Base-by-base conservation (phyloP, 1,139 yeast species). In the Candida albicans region DNA sequence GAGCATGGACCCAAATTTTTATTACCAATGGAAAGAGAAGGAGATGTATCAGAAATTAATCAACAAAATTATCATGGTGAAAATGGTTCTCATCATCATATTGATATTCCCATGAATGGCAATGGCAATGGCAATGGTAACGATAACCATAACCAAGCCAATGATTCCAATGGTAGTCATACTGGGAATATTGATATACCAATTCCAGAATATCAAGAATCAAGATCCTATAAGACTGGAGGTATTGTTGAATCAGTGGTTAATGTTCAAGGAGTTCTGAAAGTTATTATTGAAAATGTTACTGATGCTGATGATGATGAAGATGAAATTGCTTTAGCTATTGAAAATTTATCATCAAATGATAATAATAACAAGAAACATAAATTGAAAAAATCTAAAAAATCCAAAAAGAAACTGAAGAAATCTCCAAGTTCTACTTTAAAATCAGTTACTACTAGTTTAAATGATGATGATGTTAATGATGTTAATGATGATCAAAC, bases 161-260 rank as follows among this genome's bases (percentile, higher is more conserved):
- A 18, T 18, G 5, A 18, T 4, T 18, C 28, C 2, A 33, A 35
- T 34, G 15, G 29, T 25, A 15, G 35, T 32, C 3, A 32, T 33
- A 26, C 37, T 10, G 5, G 32, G 14, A 36, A 45, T 26, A 32
- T 32, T 15, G 39, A 44, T 26, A 27, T 33, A 11, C 29, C 43
- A 3, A 30, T 53, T 22, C 57, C 55, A 9, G 74, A 69, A 47
- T 57, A 55, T 45, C 67, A 59, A 43, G 75, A 71, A 48, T 53
- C 69, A 8, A 56, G 76, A 39, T 62, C 70, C 5, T 73, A 73
- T 52, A 58, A 77, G 38, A 76, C 86, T 4, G 87, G 89, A 35
- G 93, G 95, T 3, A 84, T 89, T 45, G 79, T 87, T 47, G 96
- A 90, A 63, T 82, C 87, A 35, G 84, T 89, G n/a, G 81, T 89